phyloP scores from a whole-genome alignment of 805 yeast species.

The Geotrichum ghanense region DNA sequence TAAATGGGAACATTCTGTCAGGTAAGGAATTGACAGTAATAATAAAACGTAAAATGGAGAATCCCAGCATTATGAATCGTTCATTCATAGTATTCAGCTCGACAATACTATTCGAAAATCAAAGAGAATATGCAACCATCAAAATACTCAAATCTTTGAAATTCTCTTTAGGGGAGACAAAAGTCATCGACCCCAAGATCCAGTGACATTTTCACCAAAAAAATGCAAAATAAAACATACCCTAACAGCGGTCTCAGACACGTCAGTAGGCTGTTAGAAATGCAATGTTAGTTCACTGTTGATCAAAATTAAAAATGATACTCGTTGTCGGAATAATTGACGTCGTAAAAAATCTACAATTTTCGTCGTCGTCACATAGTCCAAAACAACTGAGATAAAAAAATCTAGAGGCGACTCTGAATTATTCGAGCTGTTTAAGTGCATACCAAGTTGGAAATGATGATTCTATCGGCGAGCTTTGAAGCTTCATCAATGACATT shows the following conservation, averaged over 20 bases:
- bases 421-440: background rate
- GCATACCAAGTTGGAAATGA: conserved; percentile 61
- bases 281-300: conserved; percentile 11
- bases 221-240: conserved; percentile 42
- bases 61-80: too few species aligned
- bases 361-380: background rate
- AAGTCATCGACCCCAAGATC: conserved; percentile 39
- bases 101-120: background rate
- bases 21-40: background rate
- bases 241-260: conserved; percentile 72
- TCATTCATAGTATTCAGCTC: too few species aligned
- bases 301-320: background rate
- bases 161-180: conserved; percentile 2
- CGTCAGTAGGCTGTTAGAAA: conserved; percentile 52
- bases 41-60: too few species aligned
- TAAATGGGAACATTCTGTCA: background rate
- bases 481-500: conserved; percentile 26
- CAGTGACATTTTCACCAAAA: conserved; percentile 32
- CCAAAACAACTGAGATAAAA: background rate
- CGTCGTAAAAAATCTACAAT: background rate
- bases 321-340: background rate
- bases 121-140: background rate
- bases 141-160: background rate
- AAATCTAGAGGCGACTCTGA: background rate
- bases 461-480: conserved; percentile 59